Evolutionary conservation across 2,329 filamentous ascomycete species (phyloP), one percentile per base, ranked within the genome.

Genomic region (Botrytis cinerea): DNA sequence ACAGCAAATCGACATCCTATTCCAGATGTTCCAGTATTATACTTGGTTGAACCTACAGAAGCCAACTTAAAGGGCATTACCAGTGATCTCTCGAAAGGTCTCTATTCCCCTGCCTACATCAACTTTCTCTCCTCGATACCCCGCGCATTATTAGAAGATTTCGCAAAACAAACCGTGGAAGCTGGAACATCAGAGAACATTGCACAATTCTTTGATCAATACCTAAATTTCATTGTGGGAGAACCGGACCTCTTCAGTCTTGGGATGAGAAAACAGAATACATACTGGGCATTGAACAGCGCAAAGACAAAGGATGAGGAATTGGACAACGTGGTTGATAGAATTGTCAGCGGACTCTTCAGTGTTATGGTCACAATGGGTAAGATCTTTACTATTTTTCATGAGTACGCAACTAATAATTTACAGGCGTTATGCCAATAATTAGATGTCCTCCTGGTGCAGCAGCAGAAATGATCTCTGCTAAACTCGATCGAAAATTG

Each of bases 301-400:
- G 93, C 92, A 25, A 91, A 93, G 80, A 97, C 94, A 4, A 93
- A 92, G 77, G 96, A 98, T 78, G 93, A 96, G 74, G 93, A 96
- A 80, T 87, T 99, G 72, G 96, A 98, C 80, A 86, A 88, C 70
- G 90, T 96, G 54, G 89, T 99, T 46, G 95, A 99, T 82, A 91
- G 91, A 77, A 95, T 98, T 76, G 96, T 99, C 69, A 97, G 93
- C 79, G 96, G 96, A 0, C 85, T 99, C n/a, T 99, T 98, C 84
- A 98, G 95, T 76, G 96, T 99, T 67, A 92, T 96, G 74, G 96
- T 97, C n/a, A 99, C 96, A 8, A 97, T 98, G 94, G 95, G 94
- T 92, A 86, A 74, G 86, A 77, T 28, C 20, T 60, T 43, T 54
- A 20, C 70, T 40, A 43, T 35, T 43, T 10, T 63, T 45, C 57